Percentiles rank a stretch among this genome's conserved stretches.
Evolutionary conservation across 352 stramenopile species (phyloP).

Genomic region (Thalassiosira tumida): DNA sequence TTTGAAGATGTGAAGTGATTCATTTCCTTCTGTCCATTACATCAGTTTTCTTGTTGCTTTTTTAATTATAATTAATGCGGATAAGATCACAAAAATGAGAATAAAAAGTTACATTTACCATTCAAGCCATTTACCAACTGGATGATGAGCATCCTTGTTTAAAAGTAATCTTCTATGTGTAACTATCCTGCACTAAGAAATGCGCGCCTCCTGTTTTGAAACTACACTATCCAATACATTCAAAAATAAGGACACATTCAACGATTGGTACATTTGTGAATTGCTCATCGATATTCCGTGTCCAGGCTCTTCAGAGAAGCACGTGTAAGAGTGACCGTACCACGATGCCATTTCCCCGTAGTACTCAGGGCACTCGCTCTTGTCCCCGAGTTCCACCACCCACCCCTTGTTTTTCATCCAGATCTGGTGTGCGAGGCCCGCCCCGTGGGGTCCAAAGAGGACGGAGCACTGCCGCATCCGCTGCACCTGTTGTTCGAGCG

Average conservation of each 20-base stretch:
- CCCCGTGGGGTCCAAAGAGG: constrained; percentile 15
- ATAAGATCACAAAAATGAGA: no score
- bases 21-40: no score
- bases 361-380: not conserved
- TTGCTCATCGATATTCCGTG: not conserved
- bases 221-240: constrained; percentile 12
- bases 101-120: no score
- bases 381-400: constrained; percentile 4
- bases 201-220: no score
- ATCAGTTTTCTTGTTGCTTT: no score
- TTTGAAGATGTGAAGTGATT: no score
- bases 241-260: constrained; percentile 6
- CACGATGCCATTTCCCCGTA: not conserved
- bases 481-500: not conserved
- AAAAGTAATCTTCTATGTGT: no score
- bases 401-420: not conserved
- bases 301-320: not conserved
- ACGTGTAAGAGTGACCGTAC: constrained; percentile 22
- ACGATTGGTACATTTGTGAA: constrained; percentile 1
- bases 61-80: no score
- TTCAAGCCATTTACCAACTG: no score
- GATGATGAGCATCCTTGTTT: no score
- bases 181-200: no score
- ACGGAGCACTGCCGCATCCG: not conserved
- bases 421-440: constrained; percentile 11